Percentiles rank a stretch among this genome's conserved stretches.
Evolutionary conservation across 108 stramenopile species (phyloP).

Genomic region (Nitzschia sp.): DNA sequence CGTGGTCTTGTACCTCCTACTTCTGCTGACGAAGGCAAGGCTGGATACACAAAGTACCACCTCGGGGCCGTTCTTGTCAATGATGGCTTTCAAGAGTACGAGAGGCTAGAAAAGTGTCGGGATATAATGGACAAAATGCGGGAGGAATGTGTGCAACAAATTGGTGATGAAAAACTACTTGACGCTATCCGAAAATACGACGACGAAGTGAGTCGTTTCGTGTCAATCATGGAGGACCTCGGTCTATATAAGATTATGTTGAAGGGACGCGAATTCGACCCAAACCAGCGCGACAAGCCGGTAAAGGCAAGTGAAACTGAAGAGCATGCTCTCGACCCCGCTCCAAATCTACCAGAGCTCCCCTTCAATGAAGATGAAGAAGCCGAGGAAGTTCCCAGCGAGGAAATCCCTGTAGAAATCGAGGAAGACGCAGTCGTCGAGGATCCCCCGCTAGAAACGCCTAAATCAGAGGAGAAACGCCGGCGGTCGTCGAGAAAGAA

Average conservation of each 20-base stretch:
- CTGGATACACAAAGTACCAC: conserved; percentile 27
- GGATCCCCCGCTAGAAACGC: neutral
- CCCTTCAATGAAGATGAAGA: conserved; percentile 10
- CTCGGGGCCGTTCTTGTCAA: conserved; percentile 25
- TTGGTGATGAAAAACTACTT: conserved; percentile 23
- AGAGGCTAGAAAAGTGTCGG: conserved; percentile 6
- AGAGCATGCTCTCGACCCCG: neutral
- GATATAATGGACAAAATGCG: conserved; percentile 14
- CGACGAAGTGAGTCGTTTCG: conserved; percentile 19
- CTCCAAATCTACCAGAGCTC: neutral
- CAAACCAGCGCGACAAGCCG: neutral
- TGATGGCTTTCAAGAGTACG: conserved; percentile 30
- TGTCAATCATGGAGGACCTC: conserved; percentile 30
- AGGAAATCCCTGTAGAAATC: neutral
- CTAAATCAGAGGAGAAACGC: neutral
- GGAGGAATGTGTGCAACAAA: conserved; percentile 4
- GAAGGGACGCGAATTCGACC: conserved; percentile 16
- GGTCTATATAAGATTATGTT: conserved; percentile 29
- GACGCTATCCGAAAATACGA: conserved; percentile 25
- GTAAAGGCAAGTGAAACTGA: neutral
- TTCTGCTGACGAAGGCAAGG: conserved; percentile 3
- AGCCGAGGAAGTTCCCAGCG: neutral
- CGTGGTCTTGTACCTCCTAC: conserved; percentile 17
- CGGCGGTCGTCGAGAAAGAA: neutral
- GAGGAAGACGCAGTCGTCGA: neutral